Evolutionary conservation across 768 basidiomycete genomes (phyloP), one percentile per base, ranked within the genome.

Genomic region (Lentinus tigrinus): DNA sequence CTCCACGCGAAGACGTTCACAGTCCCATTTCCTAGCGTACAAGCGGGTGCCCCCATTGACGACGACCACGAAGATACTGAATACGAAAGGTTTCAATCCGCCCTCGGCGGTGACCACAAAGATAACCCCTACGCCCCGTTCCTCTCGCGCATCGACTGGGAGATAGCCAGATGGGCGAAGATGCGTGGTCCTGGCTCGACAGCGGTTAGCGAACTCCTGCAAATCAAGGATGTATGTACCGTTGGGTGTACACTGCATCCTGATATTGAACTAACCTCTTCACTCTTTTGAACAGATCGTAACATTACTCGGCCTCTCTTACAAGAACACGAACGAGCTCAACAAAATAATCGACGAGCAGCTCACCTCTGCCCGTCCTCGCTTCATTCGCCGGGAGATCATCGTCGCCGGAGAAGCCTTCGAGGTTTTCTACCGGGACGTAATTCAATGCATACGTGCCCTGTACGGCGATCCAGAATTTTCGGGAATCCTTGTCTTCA

Each of bases 81-180:
- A 10, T 31, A 31, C 10, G 28, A 31, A 31, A 10, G 10, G 28
- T 31, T 31, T 10, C 28, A 31, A 10, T 4, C 28, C 10, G 28
- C 28, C 5, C 28, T 19, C 19, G 14, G 11, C 16, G 53, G 47
- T 10, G 16, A 50, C 14, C 4, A 26, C 2, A 16, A 34, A 31
- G 2, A 10, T 2, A 57, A 60, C 28, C 21, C 43, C 0, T 68
- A 56, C 51, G 69, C 73, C 14, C 77, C 73, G 0, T 79, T 79
- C 61, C 9, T 14, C 0, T 74, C 73, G 0, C 39, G 70, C 34
- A 37, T 75, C 2, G 75, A 78, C 38, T 79, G 74, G 75, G 73
- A 75, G 54, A 21, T 78, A 21, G 76, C 73, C 2, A 47, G 58
- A n/a, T 78, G 78, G 77, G 75, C 73, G 1, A 78, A 78, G 57